Conservation (phyloP, 768 basidiomycete genomes). For the Naganishia onofrii region DNA sequence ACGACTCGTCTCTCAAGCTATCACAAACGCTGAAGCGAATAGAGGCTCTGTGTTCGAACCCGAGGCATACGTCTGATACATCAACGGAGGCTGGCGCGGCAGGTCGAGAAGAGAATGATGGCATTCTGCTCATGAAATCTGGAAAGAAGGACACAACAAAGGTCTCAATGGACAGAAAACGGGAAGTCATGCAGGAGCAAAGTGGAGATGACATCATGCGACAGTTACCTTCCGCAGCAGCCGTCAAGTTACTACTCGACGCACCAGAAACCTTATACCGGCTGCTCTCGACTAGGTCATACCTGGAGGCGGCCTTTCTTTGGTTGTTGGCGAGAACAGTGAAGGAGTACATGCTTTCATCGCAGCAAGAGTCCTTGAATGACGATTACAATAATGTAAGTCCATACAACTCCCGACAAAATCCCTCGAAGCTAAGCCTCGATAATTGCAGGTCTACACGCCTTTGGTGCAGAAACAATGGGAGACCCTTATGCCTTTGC, state of each 20-base stretch:
- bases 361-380: background rate
- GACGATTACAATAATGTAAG: background rate
- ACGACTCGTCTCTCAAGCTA: conserved; percentile 44
- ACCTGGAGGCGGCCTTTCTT: conserved; percentile 79
- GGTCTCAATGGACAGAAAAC: background rate
- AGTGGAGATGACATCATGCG: conserved; percentile 28
- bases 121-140: background rate
- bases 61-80: background rate
- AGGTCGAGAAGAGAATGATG: conserved; percentile 31
- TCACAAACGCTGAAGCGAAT: conserved; percentile 39
- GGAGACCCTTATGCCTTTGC: conserved; percentile 82
- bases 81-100: conserved; percentile 10
- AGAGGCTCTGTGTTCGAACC: conserved; percentile 39
- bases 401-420: background rate
- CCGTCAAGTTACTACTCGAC: conserved; percentile 86
- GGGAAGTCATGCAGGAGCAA: background rate
- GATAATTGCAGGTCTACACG: conserved; percentile 66
- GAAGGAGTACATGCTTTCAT: conserved; percentile 64
- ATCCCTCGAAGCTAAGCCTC: background rate
- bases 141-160: background rate
- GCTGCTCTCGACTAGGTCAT: conserved; percentile 73
- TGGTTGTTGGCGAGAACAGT: conserved; percentile 82
- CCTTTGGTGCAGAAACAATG: conserved; percentile 88
- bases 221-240: conserved; percentile 64
- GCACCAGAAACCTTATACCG: conserved; percentile 73